Base-by-base conservation (phyloP, 176 grass and related monocot species). In the Cenchrus purpureus region DNA sequence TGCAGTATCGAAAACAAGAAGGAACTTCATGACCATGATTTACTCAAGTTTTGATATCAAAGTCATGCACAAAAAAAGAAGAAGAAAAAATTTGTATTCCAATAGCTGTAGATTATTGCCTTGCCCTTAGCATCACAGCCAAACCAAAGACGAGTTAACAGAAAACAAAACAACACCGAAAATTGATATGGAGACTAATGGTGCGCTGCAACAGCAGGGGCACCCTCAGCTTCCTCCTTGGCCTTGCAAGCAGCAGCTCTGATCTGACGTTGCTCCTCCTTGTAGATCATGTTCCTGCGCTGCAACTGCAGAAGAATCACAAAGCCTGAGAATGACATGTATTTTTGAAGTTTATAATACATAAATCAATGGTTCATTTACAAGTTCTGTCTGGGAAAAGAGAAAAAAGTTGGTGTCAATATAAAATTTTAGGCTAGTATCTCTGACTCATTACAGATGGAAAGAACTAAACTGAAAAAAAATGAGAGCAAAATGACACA, bases 221-320 rank as follows among this genome's bases (percentile, higher is more conserved):
- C 54, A 22, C 81, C 89, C 73, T 86, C 77, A 7, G 91, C 78
- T 75, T 91, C 87, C 44, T 91, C 96, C 85, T 92, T 92, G 40
- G 91, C 93, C 77, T 90, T 98, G 68, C 77, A 64, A 60, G 76
- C 80, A 43, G 87, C 91, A 56, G 87, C 93, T 84, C 93, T 86
- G 57, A 95, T 88, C 86, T 98, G 93, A 49, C 96, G 96, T 50
- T 98, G 93, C 81, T 98, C 93, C 87, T 98, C 96, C 86, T 98
- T 98, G 87, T 98, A 98, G 63, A 98, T 88, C 73, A 88, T 92
- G 89, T 98, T 98, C 85, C 96, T 95, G 71, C 96, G 89, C 86
- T 98, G 91, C 68, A 98, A 98, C 96, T 98, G 91, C 80, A 19
- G 3, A 79, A 83, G 32, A 74, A 79, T 61, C 15, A 78, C 43